Evolutionary conservation across 148 eudicot genomes (phyloP).

Genomic region (Mesembryanthemum crystallinum): DNA sequence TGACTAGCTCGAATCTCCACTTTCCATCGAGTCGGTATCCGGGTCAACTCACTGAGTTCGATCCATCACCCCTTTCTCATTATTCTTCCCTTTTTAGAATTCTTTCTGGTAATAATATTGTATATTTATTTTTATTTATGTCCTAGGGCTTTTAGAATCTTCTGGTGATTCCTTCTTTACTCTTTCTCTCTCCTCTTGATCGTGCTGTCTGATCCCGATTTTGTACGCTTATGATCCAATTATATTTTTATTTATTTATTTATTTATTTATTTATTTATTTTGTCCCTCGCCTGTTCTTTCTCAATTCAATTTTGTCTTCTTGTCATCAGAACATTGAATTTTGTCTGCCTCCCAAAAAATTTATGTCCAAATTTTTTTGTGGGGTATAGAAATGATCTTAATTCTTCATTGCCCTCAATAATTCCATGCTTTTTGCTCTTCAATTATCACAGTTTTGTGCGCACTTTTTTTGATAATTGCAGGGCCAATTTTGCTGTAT

Average conservation of each 20-base stretch:
- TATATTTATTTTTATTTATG: neutral
- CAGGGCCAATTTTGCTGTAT: conserved; percentile 13
- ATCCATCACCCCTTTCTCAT: neutral
- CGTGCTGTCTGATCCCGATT: conserved; percentile 17
- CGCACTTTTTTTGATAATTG: conserved; percentile 11
- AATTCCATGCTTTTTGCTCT: conserved; percentile 14
- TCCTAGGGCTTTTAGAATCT: conserved; percentile 9
- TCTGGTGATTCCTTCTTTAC: conserved; percentile 3
- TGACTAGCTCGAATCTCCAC: neutral
- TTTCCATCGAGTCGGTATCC: neutral
- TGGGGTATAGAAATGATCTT: neutral
- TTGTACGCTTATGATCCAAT: neutral
- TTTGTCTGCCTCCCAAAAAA: neutral
- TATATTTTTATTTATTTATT: neutral
- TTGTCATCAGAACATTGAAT: neutral
- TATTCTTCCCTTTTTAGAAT: neutral
- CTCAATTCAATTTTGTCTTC: neutral
- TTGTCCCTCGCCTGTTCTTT: neutral
- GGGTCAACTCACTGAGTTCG: conserved; percentile 2
- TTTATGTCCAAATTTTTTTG: neutral
- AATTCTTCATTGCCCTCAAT: neutral
- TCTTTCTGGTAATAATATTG: neutral
- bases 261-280: neutral
- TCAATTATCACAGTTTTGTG: neutral
- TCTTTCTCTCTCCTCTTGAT: conserved; percentile 16